Evolutionary conservation across 1,284 basidiomycete genomes (phyloP).

Genomic region (Malassezia cuniculi): DNA sequence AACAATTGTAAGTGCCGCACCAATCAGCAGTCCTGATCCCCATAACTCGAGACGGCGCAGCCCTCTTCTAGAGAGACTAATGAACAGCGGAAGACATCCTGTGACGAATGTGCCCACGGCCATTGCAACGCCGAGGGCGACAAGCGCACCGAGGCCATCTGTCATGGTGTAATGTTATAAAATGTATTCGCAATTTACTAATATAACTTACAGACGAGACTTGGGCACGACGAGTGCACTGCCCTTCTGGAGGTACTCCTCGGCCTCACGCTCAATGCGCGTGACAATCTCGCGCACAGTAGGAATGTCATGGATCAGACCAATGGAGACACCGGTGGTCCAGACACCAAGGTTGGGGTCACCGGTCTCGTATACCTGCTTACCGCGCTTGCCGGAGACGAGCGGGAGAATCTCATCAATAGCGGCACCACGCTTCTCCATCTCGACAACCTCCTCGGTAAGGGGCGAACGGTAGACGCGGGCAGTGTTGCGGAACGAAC

Average conservation of each 20-base stretch:
- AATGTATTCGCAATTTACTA: no score
- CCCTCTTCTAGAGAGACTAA: constrained; percentile 25
- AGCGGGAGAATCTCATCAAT: constrained; percentile 68
- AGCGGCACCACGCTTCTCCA: constrained; percentile 71
- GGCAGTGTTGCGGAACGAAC: constrained; percentile 65
- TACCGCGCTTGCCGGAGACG: constrained; percentile 66
- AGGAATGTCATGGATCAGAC: constrained; percentile 74
- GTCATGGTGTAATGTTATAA: constrained; percentile 1
- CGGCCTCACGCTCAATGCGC: constrained; percentile 64
- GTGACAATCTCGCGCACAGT: constrained; percentile 63
- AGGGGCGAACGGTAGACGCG: constrained; percentile 77
- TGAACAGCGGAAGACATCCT: constrained; percentile 28
- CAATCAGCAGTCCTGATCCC: constrained; percentile 38
- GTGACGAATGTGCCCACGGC: constrained; percentile 30
- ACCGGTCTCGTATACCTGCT: constrained; percentile 67
- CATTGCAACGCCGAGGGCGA: constrained; percentile 17
- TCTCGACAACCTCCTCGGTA: constrained; percentile 62
- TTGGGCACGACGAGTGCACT: constrained; percentile 13
- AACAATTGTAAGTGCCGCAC: constrained; percentile 39
- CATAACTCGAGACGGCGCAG: constrained; percentile 36
- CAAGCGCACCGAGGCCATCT: constrained; percentile 2
- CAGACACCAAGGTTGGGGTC: constrained; percentile 79
- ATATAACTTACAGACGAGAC: constrained; percentile 1
- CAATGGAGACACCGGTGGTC: constrained; percentile 64
- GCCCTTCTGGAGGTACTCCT: constrained; percentile 53